Evolutionary conservation across 2,329 filamentous ascomycete species (phyloP).

Genomic region (Blumeriella jaapii): DNA sequence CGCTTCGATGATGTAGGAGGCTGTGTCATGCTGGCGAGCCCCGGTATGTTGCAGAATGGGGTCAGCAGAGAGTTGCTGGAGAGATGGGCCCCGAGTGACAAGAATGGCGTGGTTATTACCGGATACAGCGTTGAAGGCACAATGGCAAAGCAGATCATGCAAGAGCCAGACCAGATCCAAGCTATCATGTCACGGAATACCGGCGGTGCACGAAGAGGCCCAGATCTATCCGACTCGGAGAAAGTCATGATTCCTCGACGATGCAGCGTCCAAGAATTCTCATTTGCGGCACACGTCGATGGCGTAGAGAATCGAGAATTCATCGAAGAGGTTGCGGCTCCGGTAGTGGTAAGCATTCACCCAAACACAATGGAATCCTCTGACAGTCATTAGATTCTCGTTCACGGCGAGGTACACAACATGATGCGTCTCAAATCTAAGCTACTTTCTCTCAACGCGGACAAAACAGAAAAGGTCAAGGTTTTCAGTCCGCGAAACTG

Average conservation of each 20-base stretch:
- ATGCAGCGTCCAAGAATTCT: constrained; percentile 89
- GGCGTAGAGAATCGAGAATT: constrained; percentile 94
- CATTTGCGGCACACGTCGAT: constrained; percentile 93
- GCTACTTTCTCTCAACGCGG: constrained; percentile 79
- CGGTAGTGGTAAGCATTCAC: constrained; percentile 68
- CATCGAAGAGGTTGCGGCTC: constrained; percentile 85
- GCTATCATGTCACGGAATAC: constrained; percentile 76
- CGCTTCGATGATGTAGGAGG: constrained; percentile 91
- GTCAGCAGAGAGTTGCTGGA: constrained; percentile 88
- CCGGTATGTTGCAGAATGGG: constrained; percentile 96
- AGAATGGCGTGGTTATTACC: constrained; percentile 97
- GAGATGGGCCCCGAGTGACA: constrained; percentile 89
- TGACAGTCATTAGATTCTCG: constrained; percentile 57
- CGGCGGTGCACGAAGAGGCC: constrained; percentile 48
- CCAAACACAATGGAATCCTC: neutral
- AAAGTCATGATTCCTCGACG: constrained; percentile 84
- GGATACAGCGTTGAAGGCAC: constrained; percentile 98
- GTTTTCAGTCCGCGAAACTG: constrained; percentile 92
- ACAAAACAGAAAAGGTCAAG: constrained; percentile 68
- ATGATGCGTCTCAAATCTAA: constrained; percentile 97
- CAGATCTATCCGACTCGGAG: constrained; percentile 55
- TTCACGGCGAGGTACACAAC: constrained; percentile 94
- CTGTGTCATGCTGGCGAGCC: constrained; percentile 94
- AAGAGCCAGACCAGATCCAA: constrained; percentile 88
- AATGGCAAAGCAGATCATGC: constrained; percentile 92